Base-by-base conservation (phyloP, 2,329 filamentous ascomycete species). In the Pyricularia grisea region DNA sequence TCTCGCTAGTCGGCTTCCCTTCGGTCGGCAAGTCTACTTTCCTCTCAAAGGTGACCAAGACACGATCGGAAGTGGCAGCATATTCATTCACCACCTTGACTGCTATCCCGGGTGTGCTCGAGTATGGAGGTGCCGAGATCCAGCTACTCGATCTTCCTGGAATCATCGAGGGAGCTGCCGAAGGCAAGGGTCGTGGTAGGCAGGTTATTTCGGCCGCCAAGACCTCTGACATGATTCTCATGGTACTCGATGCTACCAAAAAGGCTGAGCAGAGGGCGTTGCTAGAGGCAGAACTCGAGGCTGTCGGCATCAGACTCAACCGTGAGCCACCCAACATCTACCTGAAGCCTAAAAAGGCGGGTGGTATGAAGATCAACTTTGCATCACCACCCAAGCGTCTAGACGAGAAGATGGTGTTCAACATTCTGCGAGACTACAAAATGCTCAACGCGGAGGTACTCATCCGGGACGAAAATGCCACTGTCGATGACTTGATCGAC, bases 11-110 rank as follows among this genome's bases (percentile, higher is more conserved):
- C 68, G 95, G 95, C n/a, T 99, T 99, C 75, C 95, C 96, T 0
- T 99, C 96, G 0, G 95, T 99, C 67, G 95, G 95, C 78, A 99
- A 99, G 83, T 99, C 95, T 2, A 99, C 95, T 0, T 98, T 99
- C 77, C 79, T 99, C n/a, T 97, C 94, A 66, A 97, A 98, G 77
- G 96, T 99, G 78, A 99, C 95, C 67, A 98, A 97, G 82, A 99
- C 96, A 58, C 93, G 93, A 76, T 97, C 93, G 67, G 94, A 97
- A 78, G 93, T 97, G 31, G 95, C 95, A 0, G 92, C 95, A 0
- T 99, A 99, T 78, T 90, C 94, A 69, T 99, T 99, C 87, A 99
- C 95, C 12, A 99, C 95, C 1, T 84, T 99, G 64, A 99, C 95
- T 11, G 96, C 95, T 50, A 99, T 99, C 73, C 95, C 95, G 0